phyloP scores from a whole-genome alignment of 2,329 filamentous ascomycete genomes.

The Coleophoma crateriformis region DNA sequence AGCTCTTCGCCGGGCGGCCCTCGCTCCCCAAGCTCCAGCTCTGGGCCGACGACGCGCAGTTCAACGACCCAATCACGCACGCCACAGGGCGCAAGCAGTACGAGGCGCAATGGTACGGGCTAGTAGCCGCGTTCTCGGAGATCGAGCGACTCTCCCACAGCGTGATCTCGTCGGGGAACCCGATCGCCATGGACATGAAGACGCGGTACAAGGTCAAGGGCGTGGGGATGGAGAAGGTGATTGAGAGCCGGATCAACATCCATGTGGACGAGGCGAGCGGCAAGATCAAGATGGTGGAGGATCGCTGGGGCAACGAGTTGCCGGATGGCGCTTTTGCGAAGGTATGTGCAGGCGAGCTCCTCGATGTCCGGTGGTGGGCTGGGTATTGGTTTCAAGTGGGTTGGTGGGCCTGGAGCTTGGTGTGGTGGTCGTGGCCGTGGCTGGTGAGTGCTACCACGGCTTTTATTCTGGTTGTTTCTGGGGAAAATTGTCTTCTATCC shows the following conservation, averaged over 20 bases:
- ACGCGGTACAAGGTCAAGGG: conserved; percentile 48
- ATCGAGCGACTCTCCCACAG: conserved; percentile 49
- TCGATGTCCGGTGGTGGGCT: conserved; percentile 31
- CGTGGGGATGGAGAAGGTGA: conserved; percentile 42
- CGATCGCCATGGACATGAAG: conserved; percentile 51
- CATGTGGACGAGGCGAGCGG: conserved; percentile 31
- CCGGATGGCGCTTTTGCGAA: conserved; percentile 43
- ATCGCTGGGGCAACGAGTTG: conserved; percentile 48
- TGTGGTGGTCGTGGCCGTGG: conserved; percentile 33
- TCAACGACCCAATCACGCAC: conserved; percentile 53
- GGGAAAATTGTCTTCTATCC: neutral
- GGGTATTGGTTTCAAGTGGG: conserved; percentile 29
- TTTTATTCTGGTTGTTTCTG: neutral
- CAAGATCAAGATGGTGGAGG: conserved; percentile 46
- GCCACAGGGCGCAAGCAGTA: conserved; percentile 48
- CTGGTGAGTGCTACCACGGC: conserved; percentile 28
- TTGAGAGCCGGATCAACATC: conserved; percentile 42
- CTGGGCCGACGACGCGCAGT: conserved; percentile 52
- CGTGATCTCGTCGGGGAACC: conserved; percentile 50
- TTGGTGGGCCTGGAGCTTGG: conserved; percentile 32
- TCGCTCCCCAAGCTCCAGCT: conserved; percentile 52
- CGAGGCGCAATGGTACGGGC: conserved; percentile 49
- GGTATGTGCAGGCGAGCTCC: conserved; percentile 35
- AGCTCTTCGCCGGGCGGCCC: conserved; percentile 55
- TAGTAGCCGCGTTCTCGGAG: conserved; percentile 50